Percentiles rank a stretch among this genome's conserved stretches.
phyloP scores from a whole-genome alignment of 2,329 filamentous ascomycete species.

The Chlorencoelia australis region DNA sequence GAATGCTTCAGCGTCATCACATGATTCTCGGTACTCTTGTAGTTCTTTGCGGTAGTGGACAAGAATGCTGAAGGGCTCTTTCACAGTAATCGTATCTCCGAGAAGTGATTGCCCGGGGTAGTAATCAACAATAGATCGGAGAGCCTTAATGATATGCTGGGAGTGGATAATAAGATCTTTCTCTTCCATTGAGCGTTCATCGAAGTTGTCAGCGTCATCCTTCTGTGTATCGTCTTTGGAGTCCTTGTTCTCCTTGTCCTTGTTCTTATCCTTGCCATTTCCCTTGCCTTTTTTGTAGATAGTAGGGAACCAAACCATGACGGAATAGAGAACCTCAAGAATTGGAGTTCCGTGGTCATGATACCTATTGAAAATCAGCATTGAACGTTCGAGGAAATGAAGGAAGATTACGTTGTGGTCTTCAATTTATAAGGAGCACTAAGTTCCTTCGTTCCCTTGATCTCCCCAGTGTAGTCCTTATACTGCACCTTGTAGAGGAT shows the following conservation, averaged over 20 bases:
- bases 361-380: slow-evolving; percentile 8
- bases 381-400: background rate
- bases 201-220: slow-evolving; percentile 10
- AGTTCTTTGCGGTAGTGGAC: slow-evolving; percentile 20
- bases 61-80: slow-evolving; percentile 32
- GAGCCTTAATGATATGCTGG: slow-evolving; percentile 17
- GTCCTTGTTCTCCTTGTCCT: slow-evolving; percentile 9
- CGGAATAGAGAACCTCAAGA: slow-evolving; percentile 16
- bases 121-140: slow-evolving; percentile 16
- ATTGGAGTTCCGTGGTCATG: slow-evolving; percentile 14
- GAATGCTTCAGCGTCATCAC: slow-evolving; percentile 14
- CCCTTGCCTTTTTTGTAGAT: slow-evolving; percentile 13
- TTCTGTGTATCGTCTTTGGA: background rate
- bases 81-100: slow-evolving; percentile 15
- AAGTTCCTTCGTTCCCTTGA: slow-evolving; percentile 16
- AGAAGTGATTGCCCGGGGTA: slow-evolving; percentile 15
- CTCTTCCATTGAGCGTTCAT: slow-evolving; percentile 19
- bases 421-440: slow-evolving; percentile 17
- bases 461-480: slow-evolving; percentile 15
- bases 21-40: slow-evolving; percentile 14
- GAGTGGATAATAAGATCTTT: slow-evolving; percentile 19
- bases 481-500: slow-evolving; percentile 19
- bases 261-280: slow-evolving; percentile 7
- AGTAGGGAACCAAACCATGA: slow-evolving; percentile 17
- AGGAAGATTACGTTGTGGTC: slow-evolving; percentile 9